These are phyloP conservation scores for Spatholobus suberectus DNA, from an alignment of 306 rosid species.

Conservation along the genomic window DNA sequence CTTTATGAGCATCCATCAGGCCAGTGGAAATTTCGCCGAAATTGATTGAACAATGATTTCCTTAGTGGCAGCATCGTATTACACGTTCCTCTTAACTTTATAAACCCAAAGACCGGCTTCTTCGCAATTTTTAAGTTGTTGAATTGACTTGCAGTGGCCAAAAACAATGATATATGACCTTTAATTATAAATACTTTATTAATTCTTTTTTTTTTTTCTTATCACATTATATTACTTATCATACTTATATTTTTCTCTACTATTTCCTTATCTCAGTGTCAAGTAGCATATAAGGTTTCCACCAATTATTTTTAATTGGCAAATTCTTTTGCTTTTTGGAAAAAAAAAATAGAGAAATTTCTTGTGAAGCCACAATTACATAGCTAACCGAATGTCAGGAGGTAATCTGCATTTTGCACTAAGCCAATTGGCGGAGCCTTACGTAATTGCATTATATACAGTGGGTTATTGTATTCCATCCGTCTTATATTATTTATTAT, in stretches of 20 bases:
- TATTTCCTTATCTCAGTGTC: no score
- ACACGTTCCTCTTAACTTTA: slow-evolving; percentile 31
- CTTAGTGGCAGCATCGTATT: slow-evolving; percentile 1
- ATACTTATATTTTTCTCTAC: no score
- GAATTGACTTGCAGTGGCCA: slow-evolving; percentile 13
- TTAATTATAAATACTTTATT: no score
- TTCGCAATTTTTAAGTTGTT: not conserved
- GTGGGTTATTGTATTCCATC: not conserved
- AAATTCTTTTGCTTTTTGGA: not conserved
- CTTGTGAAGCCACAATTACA: not conserved
- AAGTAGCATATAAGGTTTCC: no score
- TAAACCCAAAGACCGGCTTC: not conserved
- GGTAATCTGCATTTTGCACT: not conserved
- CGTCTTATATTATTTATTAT: not conserved
- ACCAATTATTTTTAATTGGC: no score
- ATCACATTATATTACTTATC: no score
- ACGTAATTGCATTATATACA: not conserved
- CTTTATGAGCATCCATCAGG: not conserved
- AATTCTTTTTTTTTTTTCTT: no score
- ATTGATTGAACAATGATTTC: not conserved
- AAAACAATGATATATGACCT: no score
- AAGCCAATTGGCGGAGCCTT: not conserved
- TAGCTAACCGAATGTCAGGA: not conserved
- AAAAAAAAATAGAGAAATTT: slow-evolving; percentile 26
- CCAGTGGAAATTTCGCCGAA: slow-evolving; percentile 45